Base-by-base conservation (phyloP, 2,329 filamentous ascomycete species). In the Stachybotrys elegans region DNA sequence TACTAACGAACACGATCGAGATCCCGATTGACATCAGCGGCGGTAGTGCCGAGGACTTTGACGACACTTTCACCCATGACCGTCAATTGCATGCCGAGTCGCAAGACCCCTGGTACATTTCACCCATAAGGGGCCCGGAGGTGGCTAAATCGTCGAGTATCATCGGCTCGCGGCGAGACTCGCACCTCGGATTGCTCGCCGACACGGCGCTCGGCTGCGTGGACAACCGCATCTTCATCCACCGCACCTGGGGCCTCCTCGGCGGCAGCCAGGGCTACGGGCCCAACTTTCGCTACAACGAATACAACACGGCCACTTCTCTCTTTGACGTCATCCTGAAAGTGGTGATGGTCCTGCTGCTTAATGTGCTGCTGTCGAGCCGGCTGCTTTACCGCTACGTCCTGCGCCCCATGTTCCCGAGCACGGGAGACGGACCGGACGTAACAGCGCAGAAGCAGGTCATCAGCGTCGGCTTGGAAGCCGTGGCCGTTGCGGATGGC, bases 221-320 rank as follows among this genome's bases (percentile, higher is more conserved):
- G 17, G 48, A 55, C 25, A 47, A 44, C 7, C 43, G 29, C 35
- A 40, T 17, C 20, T 40, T 55, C 20, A 27, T 55, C 4, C 51
- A 51, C 17, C 49, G 52, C 14, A 55, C 51, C 38, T 55, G 49
- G 49, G 45, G 47, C 11, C 20, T 43, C 5, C n/a, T 49, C 13
- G 43, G 43, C 35, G 37, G 40, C 2, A 43, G 27, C 4, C 39
- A 44, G 4, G 39, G 46, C 21, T 48, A 48, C 21, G 46, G 46
- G 14, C 25, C 22, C 9, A 21, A 36, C 34, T 45, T 48, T 19
- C 39, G 31, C 34, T 48, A 34, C 35, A 48, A 40, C 40, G 22
- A 16, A 17, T 31, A 43, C 17, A 19, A 22, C 8, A 40, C 40
- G 5, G 22, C 27, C 7, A 40, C 40, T 5, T 48, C 39, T 43